A percentile compares a stretch with the other conserved stretches of the same genome.
These are phyloP conservation scores for Penicillium hordei DNA, from an alignment of 2,329 filamentous ascomycete species.

Conservation along the genomic window DNA sequence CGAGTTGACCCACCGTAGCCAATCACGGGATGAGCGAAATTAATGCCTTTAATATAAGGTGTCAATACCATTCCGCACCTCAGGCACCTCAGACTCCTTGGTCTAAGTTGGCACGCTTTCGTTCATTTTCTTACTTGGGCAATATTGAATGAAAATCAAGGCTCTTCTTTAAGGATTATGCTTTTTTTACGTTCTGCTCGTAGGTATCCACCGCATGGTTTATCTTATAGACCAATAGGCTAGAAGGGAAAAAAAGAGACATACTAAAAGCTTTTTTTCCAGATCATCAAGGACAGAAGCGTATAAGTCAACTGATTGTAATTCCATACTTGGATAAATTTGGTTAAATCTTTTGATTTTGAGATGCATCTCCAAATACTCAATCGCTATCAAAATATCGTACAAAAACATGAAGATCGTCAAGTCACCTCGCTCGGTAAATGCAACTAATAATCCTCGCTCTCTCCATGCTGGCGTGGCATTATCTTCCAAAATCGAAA, in stretches of 20 bases:
- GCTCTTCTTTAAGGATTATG: not conserved
- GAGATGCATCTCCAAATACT: not conserved
- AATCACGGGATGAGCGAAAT: conserved; percentile 20
- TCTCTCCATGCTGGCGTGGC: not conserved
- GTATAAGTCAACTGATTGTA: not conserved
- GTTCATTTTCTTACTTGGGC: not conserved
- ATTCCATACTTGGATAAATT: not conserved
- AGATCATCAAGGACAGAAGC: not conserved
- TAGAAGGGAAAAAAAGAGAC: not conserved
- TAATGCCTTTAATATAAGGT: conserved; percentile 15
- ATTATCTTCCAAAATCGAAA: not conserved
- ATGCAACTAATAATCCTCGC: not conserved
- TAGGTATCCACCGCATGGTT: not conserved
- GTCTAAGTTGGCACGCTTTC: not conserved
- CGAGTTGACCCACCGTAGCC: conserved; percentile 24
- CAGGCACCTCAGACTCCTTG: conserved; percentile 10
- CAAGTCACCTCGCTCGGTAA: not conserved
- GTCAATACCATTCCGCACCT: not conserved
- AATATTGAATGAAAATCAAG: not conserved
- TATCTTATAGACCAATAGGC: not conserved
- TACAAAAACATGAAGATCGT: not conserved
- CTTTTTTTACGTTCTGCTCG: not conserved
- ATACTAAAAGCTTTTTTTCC: not conserved
- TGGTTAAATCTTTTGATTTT: not conserved
- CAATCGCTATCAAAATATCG: not conserved